These are phyloP conservation scores for Barnettozyma hawaiiensis DNA, from an alignment of 1,139 yeast species.

Conservation along the genomic window DNA sequence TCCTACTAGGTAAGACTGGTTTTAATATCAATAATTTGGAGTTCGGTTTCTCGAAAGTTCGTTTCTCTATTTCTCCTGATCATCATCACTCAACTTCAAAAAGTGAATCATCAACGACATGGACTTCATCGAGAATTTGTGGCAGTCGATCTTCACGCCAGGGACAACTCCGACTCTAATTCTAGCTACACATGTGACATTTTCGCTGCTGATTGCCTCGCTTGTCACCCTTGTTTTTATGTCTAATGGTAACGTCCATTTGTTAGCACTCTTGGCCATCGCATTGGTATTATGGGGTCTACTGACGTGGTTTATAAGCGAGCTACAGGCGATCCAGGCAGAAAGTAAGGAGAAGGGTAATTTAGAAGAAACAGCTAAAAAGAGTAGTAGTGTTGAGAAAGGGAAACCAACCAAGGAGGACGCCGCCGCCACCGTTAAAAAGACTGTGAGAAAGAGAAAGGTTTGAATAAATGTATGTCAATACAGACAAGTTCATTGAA, in stretches of 20 bases:
- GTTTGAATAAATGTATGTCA: no score
- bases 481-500: no score
- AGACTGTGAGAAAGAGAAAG: constrained; percentile 10
- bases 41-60: background rate
- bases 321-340: constrained; percentile 39
- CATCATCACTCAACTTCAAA: background rate
- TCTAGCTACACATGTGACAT: constrained; percentile 72
- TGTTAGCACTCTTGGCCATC: constrained; percentile 64
- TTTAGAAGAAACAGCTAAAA: constrained; percentile 4
- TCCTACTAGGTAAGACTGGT: no score
- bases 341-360: constrained; percentile 39
- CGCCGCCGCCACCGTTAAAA: constrained; percentile 4
- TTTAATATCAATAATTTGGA: no score
- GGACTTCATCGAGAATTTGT: constrained; percentile 57
- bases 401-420: constrained; percentile 28
- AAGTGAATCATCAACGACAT: no score
- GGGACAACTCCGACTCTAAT: constrained; percentile 87
- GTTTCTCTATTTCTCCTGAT: background rate
- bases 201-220: constrained; percentile 47
- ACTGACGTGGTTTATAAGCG: constrained; percentile 83
- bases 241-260: constrained; percentile 64
- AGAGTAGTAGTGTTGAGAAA: background rate
- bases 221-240: constrained; percentile 53
- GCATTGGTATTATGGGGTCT: constrained; percentile 70
- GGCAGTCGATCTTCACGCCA: constrained; percentile 93